Evolutionary conservation across 1,139 yeast genomes (phyloP).

Genomic region (Yamadazyma atmosphaerica): DNA sequence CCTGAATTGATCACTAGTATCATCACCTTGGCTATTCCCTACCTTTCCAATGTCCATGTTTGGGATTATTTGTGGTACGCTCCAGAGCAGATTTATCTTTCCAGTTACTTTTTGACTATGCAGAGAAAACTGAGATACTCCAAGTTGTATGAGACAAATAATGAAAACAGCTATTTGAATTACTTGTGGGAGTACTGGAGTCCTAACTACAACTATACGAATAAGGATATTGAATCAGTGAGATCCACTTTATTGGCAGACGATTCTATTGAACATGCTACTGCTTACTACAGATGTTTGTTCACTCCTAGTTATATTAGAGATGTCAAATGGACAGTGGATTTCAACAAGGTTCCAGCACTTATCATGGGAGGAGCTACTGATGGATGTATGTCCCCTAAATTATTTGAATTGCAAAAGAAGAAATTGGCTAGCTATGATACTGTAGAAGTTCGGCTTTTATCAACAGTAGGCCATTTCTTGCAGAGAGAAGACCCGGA

Average conservation of each 20-base stretch:
- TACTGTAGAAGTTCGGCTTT: conserved; percentile 29
- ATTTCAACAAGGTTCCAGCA: conserved; percentile 42
- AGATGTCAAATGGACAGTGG: conserved; percentile 29
- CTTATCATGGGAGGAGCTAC: conserved; percentile 36
- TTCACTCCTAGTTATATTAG: conserved; percentile 23
- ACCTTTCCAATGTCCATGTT: conserved; percentile 25
- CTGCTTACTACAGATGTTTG: conserved; percentile 43
- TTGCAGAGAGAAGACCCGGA: conserved; percentile 43
- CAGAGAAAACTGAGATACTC: conserved; percentile 30
- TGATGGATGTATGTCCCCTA: conserved; percentile 42
- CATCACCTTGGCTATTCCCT: conserved; percentile 44
- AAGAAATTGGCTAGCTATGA: conserved; percentile 20
- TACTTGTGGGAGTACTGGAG: conserved; percentile 44
- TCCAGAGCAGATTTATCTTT: conserved; percentile 38
- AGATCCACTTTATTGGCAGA: conserved; percentile 26
- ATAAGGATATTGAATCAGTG: conserved; percentile 29
- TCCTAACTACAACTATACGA: conserved; percentile 35
- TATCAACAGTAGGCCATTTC: conserved; percentile 41
- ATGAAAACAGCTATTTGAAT: conserved; percentile 29
- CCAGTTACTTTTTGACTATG: conserved; percentile 45
- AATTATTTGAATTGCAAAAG: conserved; percentile 28
- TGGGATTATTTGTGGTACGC: conserved; percentile 30
- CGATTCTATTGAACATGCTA: conserved; percentile 37
- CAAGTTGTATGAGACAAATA: conserved; percentile 19
- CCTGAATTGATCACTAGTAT: conserved; percentile 39